Evolutionary conservation across 495 filamentous ascomycete species (phyloP).

Genomic region (Talaromyces liani): DNA sequence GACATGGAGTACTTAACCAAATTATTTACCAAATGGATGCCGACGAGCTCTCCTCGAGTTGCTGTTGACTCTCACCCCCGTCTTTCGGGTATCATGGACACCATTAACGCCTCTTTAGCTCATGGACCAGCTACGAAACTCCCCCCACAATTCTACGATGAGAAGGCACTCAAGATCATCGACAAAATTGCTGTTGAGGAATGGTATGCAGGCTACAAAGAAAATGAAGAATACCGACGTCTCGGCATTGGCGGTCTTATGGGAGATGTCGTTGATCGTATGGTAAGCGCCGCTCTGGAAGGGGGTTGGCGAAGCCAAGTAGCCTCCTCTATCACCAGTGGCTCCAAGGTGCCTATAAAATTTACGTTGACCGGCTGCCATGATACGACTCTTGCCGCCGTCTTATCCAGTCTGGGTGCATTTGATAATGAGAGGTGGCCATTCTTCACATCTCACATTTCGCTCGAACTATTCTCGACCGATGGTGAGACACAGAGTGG

Average conservation of each 20-base stretch:
- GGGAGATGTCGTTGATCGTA: constrained; percentile 77
- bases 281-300: constrained; percentile 67
- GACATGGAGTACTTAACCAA: constrained; percentile 82
- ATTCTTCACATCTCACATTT: constrained; percentile 84
- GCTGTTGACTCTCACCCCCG: constrained; percentile 79
- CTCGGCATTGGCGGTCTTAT: constrained; percentile 80
- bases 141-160: constrained; percentile 82
- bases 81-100: constrained; percentile 88
- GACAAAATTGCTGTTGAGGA: constrained; percentile 81
- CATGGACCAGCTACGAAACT: constrained; percentile 74
- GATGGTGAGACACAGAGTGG: constrained; percentile 10
- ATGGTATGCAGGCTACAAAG: constrained; percentile 84
- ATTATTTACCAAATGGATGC: constrained; percentile 78
- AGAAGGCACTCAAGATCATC: constrained; percentile 58
- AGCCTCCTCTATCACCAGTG: constrained; percentile 33
- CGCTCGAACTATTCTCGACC: constrained; percentile 77
- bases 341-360: constrained; percentile 51
- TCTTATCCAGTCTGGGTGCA: constrained; percentile 72
- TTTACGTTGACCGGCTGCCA: constrained; percentile 82
- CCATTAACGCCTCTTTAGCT: constrained; percentile 78
- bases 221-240: constrained; percentile 75
- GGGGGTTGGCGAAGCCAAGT: constrained; percentile 47
- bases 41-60: constrained; percentile 53
- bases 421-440: constrained; percentile 74
- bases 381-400: constrained; percentile 82